Evolutionary conservation across 805 yeast species (phyloP).

Genomic region (Candida maltosa): DNA sequence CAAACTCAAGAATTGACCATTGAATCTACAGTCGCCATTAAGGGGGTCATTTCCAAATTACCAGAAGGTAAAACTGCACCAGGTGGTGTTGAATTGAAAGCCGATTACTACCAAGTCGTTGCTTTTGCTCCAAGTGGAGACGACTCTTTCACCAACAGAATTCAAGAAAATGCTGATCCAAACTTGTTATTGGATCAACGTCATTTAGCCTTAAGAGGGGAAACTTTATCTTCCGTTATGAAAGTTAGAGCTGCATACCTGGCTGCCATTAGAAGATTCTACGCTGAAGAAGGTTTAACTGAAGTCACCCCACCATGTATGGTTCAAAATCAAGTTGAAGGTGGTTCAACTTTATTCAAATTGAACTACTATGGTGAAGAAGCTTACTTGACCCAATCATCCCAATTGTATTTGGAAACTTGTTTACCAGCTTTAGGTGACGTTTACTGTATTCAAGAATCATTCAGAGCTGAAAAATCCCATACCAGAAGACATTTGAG

Average conservation of each 20-base stretch:
- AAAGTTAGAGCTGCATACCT: slow-evolving; percentile 86
- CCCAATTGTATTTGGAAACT: slow-evolving; percentile 95
- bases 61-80: slow-evolving; percentile 98
- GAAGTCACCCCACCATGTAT: slow-evolving; percentile 99
- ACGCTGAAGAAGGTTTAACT: slow-evolving; percentile 64
- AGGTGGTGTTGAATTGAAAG: slow-evolving; percentile 92
- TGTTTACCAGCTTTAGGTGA: slow-evolving; percentile 95
- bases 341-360: slow-evolving; percentile 94
- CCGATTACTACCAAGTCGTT: slow-evolving; percentile 82
- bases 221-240: slow-evolving; percentile 87
- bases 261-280: slow-evolving; percentile 71
- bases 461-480: slow-evolving; percentile 98
- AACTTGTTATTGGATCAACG: slow-evolving; percentile 90
- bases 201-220: slow-evolving; percentile 95
- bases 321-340: slow-evolving; percentile 99
- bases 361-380: slow-evolving; percentile 95
- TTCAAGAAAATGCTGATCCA: slow-evolving; percentile 92
- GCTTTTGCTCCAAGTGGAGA: slow-evolving; percentile 97
- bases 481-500: slow-evolving; percentile 97
- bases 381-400: slow-evolving; percentile 93
- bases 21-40: slow-evolving; percentile 78
- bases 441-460: slow-evolving; percentile 95
- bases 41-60: slow-evolving; percentile 75
- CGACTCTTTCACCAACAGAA: slow-evolving; percentile 90
- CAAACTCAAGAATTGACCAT: slow-evolving; percentile 81